Base-by-base conservation (phyloP, 805 yeast genomes). In the Monosporozyma unispora region DNA sequence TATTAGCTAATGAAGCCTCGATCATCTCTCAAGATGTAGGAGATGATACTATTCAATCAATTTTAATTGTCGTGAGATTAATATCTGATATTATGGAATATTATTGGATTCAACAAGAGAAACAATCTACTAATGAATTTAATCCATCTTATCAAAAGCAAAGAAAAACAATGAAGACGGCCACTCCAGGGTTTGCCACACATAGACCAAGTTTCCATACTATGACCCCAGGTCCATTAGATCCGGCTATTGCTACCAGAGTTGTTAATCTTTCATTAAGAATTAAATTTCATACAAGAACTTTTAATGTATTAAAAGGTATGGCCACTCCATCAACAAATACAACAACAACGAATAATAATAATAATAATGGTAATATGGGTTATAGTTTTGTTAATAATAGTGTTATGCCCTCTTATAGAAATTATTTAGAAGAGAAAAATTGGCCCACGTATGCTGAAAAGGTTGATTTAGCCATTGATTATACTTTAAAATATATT, bases 401-500 rank as follows among this genome's bases (percentile, higher is more conserved):
- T 2, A 55, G 42, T 29, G 54, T 58, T 33, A 40, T 60, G 29
- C 58, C 59, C 14, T 48, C 51, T 11, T 54, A 59, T 27, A 61
- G 58, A 46, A 38, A 27, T 1, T 55, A 50, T 41, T 42, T 59
- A n/a, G 48, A 47, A 39, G 51, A 55, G 28, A 53, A 50, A 8
- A 52, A 55, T 14, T 39, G 42, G 27, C 51, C 54, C 4, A 8
- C 33, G 9, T 47, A 39, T 47, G 25, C 48, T 41, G 47, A 53
- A 50, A 52, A 58, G 25, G 67, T 76, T 12, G 78, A 75, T 54
- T 31, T 52, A 2, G 62, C 63, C 37, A 63, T 75, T 44, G 75
- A 71, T 16, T 62, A 68, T 21, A 62, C 79, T 6, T 54, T 74
- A 29, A 62, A 70, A 38, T 79, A 67, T 56, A 45, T 77, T 8